Base-by-base conservation (phyloP, 129 eudicot species). In the Chrysanthemum lavandulifolium region DNA sequence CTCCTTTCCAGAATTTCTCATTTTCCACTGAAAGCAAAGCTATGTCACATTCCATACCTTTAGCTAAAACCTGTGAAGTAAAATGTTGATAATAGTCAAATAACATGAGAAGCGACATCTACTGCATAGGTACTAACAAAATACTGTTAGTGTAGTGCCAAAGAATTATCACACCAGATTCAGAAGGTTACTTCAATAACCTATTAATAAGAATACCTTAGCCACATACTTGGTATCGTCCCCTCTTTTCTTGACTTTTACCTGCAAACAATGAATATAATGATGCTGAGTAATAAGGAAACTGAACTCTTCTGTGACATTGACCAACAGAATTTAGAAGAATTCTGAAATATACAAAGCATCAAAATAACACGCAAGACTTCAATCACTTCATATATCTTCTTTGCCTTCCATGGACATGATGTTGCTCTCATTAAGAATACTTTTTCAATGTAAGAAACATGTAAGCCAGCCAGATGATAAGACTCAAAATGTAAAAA, bases 141-240 rank as follows among this genome's bases (percentile, higher is more conserved):
- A 23, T 55, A 13, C 13, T 63, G 63, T 18, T 15, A 54, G 23
- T n/a, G n/a, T n/a, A n/a, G n/a, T n/a, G 25, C 21, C 11, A 18
- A 19, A 45, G 10, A 11, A 48, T 60, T 31, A 18, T 60, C 47
- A 40, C 10, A 40, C 47, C 47, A 40, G 0, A 40, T 6, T 6
- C 0, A 40, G 47, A 40, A 40, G 10, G 47, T 40, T 40, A 40
- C 47, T 40, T 6, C 10, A 7, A 40, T 40, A 8, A 40, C 10
- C 47, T 40, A 6, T 40, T 40, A 40, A 40, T 40, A 40, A 40
- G 47, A 57, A 62, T 87, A 93, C 98, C 98, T 90, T 93, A 36
- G 96, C 98, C 74, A 90, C 92, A 76, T 89, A 93, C 80, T 93
- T 93, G 67, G 91, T 88, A 74, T 93, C 98, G 78, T 93, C 98